Evolutionary conservation across 257 asterid species (phyloP), one percentile per base, ranked within the genome.

Genomic region (Osmanthus fragrans): DNA sequence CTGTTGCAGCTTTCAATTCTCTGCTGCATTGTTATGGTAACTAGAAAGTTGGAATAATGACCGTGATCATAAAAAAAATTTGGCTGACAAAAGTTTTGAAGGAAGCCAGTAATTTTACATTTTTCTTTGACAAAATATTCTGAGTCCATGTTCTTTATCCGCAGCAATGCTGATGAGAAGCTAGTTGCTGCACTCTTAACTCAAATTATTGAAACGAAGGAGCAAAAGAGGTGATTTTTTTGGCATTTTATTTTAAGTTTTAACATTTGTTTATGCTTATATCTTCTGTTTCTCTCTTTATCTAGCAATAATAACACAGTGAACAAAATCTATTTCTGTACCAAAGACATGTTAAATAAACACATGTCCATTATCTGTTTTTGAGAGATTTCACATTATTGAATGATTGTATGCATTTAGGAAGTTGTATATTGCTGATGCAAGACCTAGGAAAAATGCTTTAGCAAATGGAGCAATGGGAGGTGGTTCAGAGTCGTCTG

Each of bases 381-480:
- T 65, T 30, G 30, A n/a, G 80, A 74, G 42, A 56, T 60, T 66
- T 70, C 71, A 49, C 47, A 47, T 66, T 71, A 39, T 12, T 79
- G 79, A 79, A 19, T 75, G 32, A 66, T 42, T 75, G 42, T 71
- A 73, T 85, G 78, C 54, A 33, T 71, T 56, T 84, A 96, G 99
- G 96, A 96, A 96, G 87, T 89, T 96, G 74, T 96, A 93, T 80
- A 96, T 96, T 58, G 97, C 96, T 84, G 99, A 96, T 86, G 99
- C 99, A 84, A 92, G 99, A 86, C 98, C 99, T n/a, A 86, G 98
- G 81, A 96, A 92, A 86, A 96, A 96, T 83, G 99, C 99, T 85
- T 79, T 96, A 79, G 99, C 99, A 76, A 96, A 96, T 92, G 99
- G 99, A 79, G 99, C 99, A 73, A 93, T 96, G 99, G 99, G 99